Percentiles rank a stretch among this genome's conserved stretches.
Evolutionary conservation across 2,329 filamentous ascomycete genomes (phyloP).

Genomic region (Fusarium brachygibbosum): DNA sequence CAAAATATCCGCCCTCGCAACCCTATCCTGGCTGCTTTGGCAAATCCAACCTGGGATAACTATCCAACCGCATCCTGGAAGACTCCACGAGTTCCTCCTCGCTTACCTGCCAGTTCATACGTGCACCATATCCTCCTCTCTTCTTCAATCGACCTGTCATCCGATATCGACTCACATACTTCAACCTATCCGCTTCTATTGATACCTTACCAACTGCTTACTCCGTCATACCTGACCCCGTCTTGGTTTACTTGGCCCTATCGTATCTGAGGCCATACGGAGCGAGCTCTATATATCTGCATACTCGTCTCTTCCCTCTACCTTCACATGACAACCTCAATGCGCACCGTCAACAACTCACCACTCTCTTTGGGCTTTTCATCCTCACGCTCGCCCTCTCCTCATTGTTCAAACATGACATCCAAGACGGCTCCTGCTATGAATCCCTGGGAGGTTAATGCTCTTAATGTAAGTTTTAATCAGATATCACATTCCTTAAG

Average conservation of each 20-base stretch:
- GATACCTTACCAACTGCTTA: constrained; percentile 28
- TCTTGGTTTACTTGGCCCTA: constrained; percentile 13
- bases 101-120: constrained; percentile 28
- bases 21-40: constrained; percentile 14
- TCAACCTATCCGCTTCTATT: constrained; percentile 23
- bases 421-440: constrained; percentile 36
- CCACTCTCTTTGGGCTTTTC: constrained; percentile 22
- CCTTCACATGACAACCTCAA: constrained; percentile 32
- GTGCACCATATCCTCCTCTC: background rate
- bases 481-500: constrained; percentile 3
- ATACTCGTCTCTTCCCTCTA: constrained; percentile 1
- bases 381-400: constrained; percentile 18
- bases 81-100: constrained; percentile 13
- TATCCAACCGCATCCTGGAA: constrained; percentile 34
- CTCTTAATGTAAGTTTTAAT: constrained; percentile 42
- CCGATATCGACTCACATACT: constrained; percentile 1
- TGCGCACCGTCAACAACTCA: constrained; percentile 33
- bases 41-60: constrained; percentile 20
- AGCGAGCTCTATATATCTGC: constrained; percentile 28
- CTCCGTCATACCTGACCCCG: constrained; percentile 27
- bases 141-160: background rate
- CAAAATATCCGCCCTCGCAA: constrained; percentile 6
- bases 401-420: constrained; percentile 30
- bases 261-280: background rate
- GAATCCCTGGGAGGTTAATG: constrained; percentile 49